Evolutionary conservation across 257 asterid species (phyloP).

Genomic region (Perilla frutescens): DNA sequence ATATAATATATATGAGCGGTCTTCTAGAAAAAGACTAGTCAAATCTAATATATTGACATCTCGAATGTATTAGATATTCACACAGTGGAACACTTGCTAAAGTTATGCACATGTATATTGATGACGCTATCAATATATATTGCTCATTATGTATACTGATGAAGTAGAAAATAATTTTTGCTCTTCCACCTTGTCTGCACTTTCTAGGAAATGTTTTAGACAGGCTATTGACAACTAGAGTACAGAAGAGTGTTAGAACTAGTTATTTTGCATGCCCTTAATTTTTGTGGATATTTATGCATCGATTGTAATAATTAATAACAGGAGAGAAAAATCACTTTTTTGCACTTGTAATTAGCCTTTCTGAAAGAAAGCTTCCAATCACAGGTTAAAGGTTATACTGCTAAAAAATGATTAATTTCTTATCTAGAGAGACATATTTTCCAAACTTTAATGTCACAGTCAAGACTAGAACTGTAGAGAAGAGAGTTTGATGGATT

Average conservation of each 20-base stretch:
- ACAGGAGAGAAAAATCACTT: background rate
- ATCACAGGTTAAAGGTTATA: background rate
- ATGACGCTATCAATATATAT: too few relatives aligned
- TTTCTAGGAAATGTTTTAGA: background rate
- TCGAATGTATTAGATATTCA: background rate
- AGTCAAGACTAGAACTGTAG: constrained; percentile 70
- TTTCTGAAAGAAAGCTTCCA: constrained; percentile 1
- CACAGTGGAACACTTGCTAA: background rate
- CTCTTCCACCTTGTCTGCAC: background rate
- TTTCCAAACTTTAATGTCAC: constrained; percentile 76
- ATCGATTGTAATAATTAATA: too few relatives aligned
- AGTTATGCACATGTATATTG: background rate
- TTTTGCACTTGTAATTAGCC: background rate
- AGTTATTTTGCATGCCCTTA: background rate
- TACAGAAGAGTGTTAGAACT: too few relatives aligned
- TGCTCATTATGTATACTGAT: background rate
- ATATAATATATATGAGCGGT: background rate
- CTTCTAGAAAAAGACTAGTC: constrained; percentile 9
- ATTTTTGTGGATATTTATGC: too few relatives aligned
- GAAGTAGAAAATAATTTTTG: background rate
- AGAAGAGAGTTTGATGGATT: constrained; percentile 44
- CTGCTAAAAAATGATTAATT: constrained; percentile 1
- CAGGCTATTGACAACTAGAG: background rate
- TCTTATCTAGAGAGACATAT: constrained; percentile 33
- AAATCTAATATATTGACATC: background rate